Base-by-base conservation (phyloP, 2,329 filamentous ascomycete species). In the Fusarium dlaminii region DNA sequence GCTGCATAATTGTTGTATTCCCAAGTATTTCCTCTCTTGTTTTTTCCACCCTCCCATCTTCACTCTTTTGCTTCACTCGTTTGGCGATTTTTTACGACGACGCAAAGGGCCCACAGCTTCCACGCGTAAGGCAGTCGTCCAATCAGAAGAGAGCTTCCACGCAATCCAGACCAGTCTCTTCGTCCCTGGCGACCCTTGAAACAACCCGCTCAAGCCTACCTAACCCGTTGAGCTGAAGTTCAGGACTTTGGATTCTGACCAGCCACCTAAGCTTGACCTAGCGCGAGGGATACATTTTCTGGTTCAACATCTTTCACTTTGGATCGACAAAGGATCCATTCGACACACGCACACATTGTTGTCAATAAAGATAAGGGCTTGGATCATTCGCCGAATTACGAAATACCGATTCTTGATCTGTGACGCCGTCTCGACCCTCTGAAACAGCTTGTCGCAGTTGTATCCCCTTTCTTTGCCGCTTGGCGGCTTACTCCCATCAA, bases 381-480 rank as follows among this genome's bases (percentile, higher is more conserved):
- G 46, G 48, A 55, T 51, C 36, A 15, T 60, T 56, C 15, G 34
- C 20, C 46, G n/a, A 59, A 36, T 36, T 40, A 37, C 20, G 49
- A 42, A 73, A 51, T 52, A 57, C 32, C 56, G n/a, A 61, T 43
- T 66, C 32, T 58, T 58, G 22, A 48, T 57, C 57, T 66, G 58
- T 57, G 46, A 68, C 57, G 36, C 48, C 56, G 48, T 64, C 59
- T 64, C 32, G 57, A 32, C 30, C 39, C 49, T 58, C 72, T 64
- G 72, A 70, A 75, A 75, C 69, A 39, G 52, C 39, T 57, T 49
- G 66, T 67, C 24, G 66, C 52, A 52, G 58, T 45, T 48, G 68
- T 34, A 64, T 75, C 69, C 66, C 70, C 69, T 75, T 73, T 75
- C 65, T 63, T 73, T 73, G 72, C 72, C 72, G 72, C 72, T 42